Evolutionary conservation across 2,329 filamentous ascomycete species (phyloP), one percentile per base, ranked within the genome.

Genomic region (Xylariaceae sp.): DNA sequence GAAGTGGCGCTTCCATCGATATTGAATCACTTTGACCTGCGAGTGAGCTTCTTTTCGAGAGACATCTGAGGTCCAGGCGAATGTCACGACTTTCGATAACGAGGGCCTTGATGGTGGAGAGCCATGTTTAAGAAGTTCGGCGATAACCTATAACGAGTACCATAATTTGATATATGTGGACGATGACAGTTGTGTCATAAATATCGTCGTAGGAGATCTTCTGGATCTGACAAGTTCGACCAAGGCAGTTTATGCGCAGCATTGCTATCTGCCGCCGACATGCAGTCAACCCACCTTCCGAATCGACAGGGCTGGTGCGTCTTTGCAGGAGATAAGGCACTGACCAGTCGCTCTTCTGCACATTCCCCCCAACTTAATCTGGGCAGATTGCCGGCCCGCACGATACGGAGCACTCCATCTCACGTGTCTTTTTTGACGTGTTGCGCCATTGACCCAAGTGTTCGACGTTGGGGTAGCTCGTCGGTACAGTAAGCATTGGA

Each of bases 211-310:
- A 38, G 39, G 17, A 15, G 9, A n/a, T 39, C n/a, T 15, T 18
- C n/a, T 18, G 9, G 18, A 22, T 15, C 27, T 39, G 22, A 41
- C 22, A 27, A 30, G 3, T 14, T n/a, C 45, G 33, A 15, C 35
- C 22, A 27, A 40, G 14, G 35, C 39, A 39, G 18, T 27, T n/a
- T 32, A 30, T 38, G 17, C 18, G 7, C 19, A 40, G 22, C 35
- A 27, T 45, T 19, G 39, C 15, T 44, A 38, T 47, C 31, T 41
- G 33, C 48, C 44, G n/a, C 39, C 32, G 32, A 51, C 43, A 43
- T 51, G 40, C 32, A 51, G 47, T 47, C 40, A 32, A 18, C 17
- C 22, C 42, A 51, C 48, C 48, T 51, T 51, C 48, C 48, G 39
- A 5, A 47, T 47, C 47, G 39, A 47, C 32, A 9, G 15, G 27